A percentile compares a stretch with the other conserved stretches of the same genome.
These are phyloP conservation scores for Eleusine coracana DNA, from an alignment of 176 grass and related monocot genomes.

Conservation along the genomic window DNA sequence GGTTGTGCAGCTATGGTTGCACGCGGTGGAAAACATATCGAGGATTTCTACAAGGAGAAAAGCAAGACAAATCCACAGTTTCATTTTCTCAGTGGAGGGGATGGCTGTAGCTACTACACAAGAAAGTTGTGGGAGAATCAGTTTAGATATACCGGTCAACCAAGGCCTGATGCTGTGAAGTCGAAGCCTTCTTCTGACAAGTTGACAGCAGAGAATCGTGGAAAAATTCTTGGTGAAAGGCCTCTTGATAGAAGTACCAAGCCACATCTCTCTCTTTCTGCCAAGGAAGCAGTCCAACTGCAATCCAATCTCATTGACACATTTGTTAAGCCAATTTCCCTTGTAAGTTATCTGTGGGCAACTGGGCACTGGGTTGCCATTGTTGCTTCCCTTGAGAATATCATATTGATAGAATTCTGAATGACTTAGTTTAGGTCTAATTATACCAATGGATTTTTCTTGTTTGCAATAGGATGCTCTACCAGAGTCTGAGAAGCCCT, in stretches of 20 bases:
- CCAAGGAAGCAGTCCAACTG: slow-evolving; percentile 68
- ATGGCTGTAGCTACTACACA: slow-evolving; percentile 76
- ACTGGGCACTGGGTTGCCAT: not conserved
- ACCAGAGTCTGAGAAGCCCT: slow-evolving; percentile 70
- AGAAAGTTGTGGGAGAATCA: slow-evolving; percentile 91
- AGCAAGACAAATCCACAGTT: slow-evolving; percentile 78
- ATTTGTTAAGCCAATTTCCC: slow-evolving; percentile 75
- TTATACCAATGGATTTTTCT: slow-evolving; percentile 35
- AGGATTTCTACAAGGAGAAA: slow-evolving; percentile 95
- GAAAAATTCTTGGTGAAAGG: slow-evolving; percentile 93
- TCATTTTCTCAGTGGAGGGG: slow-evolving; percentile 76
- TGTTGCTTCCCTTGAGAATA: slow-evolving; percentile 6
- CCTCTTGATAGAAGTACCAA: slow-evolving; percentile 77
- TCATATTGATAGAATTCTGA: slow-evolving; percentile 15
- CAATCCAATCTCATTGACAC: slow-evolving; percentile 77
- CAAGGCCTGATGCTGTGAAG: slow-evolving; percentile 43
- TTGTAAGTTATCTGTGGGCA: slow-evolving; percentile 59
- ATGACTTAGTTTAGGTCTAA: slow-evolving; percentile 30
- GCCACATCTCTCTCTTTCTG: slow-evolving; percentile 40
- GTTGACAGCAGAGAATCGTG: slow-evolving; percentile 84
- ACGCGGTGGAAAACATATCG: slow-evolving; percentile 88
- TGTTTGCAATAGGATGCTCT: slow-evolving; percentile 59
- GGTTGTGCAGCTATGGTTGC: slow-evolving; percentile 86
- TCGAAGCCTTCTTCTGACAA: slow-evolving; percentile 60
- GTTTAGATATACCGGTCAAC: slow-evolving; percentile 61